phyloP scores from a whole-genome alignment of 345 rosid genomes.

The Salix suchowensis region DNA sequence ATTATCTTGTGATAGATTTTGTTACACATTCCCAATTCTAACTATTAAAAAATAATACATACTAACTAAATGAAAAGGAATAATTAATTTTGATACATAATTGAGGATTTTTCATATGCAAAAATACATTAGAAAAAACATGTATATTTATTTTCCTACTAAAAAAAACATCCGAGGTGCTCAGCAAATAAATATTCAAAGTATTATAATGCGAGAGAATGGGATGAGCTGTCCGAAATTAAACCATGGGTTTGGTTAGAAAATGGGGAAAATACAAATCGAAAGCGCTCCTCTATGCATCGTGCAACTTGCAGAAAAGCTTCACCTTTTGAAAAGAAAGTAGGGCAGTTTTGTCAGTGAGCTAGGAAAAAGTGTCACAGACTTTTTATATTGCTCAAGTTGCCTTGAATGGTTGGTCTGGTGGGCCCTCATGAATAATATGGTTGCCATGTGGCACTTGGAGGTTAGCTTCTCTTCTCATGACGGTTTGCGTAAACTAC shows the following conservation, averaged over 20 bases:
- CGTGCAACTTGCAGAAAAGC: slow-evolving; percentile 39
- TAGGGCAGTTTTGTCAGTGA: slow-evolving; percentile 34
- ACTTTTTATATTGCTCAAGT: slow-evolving; percentile 22
- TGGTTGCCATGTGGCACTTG: slow-evolving; percentile 28
- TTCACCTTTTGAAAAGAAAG: slow-evolving; percentile 22
- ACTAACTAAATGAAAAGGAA: too few species aligned
- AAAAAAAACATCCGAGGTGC: too few species aligned
- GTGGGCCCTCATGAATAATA: slow-evolving; percentile 33
- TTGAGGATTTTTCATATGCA: too few species aligned
- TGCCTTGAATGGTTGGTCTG: slow-evolving; percentile 31
- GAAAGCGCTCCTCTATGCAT: slow-evolving; percentile 26
- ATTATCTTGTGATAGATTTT: too few species aligned
- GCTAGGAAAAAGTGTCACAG: neutral
- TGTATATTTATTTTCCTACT: too few species aligned
- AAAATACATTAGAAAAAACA: too few species aligned
- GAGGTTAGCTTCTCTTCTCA: slow-evolving; percentile 3
- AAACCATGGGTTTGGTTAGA: slow-evolving; percentile 1
- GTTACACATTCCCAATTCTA: too few species aligned
- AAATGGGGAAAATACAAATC: slow-evolving; percentile 23
- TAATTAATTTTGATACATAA: too few species aligned
- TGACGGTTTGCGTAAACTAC: slow-evolving; percentile 15
- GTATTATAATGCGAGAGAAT: neutral
- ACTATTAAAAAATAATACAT: too few species aligned
- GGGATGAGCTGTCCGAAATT: slow-evolving; percentile 13
- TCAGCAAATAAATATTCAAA: too few species aligned